Base-by-base conservation (phyloP, 495 filamentous ascomycete species). In the Penicillium canariense region DNA sequence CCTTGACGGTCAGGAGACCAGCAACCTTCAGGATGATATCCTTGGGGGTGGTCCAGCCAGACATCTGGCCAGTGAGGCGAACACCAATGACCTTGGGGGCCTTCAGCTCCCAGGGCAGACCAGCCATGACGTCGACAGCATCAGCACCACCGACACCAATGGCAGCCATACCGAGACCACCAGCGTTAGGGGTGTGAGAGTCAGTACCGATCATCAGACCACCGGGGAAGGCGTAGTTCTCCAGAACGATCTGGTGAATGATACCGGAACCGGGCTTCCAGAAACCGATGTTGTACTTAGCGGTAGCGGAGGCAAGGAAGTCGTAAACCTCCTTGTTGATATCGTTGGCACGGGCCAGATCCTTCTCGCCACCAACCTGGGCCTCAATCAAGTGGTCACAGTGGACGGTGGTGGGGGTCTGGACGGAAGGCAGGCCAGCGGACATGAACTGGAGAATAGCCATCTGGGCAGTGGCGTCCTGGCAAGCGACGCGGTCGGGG, bases 291-390 rank as follows among this genome's bases (percentile, higher is more conserved):
- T 96, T 92, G 83, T 97, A 98, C 82, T 97, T 98, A 60, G 91
- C 94, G 66, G 94, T 97, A 53, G 95, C 86, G 47, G 86, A 86
- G 50, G 92, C 85, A 69, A 98, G 80, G 84, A 98, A 98, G 74
- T 98, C 90, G 77, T 97, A 98, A 59, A 98, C 94, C 75, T 98
- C 94, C 84, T 97, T 97, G 87, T 98, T 98, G 77, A 97, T 96
- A 50, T 83, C 82, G 65, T 91, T 78, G 60, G 95, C 95, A 67
- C 94, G 84, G 49, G 84, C 89, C 63, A 98, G 81, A 87, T 98
- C 94, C 82, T 97, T 93, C 44, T 81, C 85, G 66, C 95, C 94
- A 67, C 94, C 94, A 68, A 91, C 69, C 79, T 97, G 92, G 57
- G 93, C 94, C 80, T 97, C 94, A 75, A 98, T 98, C 82, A 98